Evolutionary conservation across 257 asterid genomes (phyloP), one percentile per base, ranked within the genome.

Genomic region (Fraxinus excelsior): DNA sequence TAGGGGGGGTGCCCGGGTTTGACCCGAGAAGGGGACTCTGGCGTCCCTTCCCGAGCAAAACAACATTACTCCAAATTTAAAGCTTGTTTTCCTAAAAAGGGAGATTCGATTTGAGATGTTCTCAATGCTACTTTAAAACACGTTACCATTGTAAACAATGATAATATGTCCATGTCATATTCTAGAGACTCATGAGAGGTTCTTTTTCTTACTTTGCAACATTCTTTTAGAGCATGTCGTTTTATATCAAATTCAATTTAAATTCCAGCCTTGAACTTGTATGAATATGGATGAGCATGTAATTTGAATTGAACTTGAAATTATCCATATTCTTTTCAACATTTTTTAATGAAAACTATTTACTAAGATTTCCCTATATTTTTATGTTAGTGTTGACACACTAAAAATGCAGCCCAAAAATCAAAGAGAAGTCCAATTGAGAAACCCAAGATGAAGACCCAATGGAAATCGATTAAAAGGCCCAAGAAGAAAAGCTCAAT

Each of bases 131-230:
- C 76, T 44, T 72, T 93, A 71, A 85, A 88, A 26, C 94, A 90
- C 83, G 91, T 93, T 62, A 82, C 83, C 74, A 89, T 93, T 2
- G 96, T 87, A 84, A 93, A 86, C 85, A 91, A 90, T 80, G 97
- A 93, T 7, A 85, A 90, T 77, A 80, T 82, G 82, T 76, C 91
- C 0, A 93, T 93, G 34, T 90, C 97, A 10, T 86, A 79, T 46
- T 91, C 90, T 85, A 80, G 98, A 81, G 98, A 93, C 76, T 85
- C 97, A 29, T 96, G 91, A 78, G 97, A 93, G 97, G 97, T 93
- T 81, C n/a, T 37, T 5, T 40, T 73, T 67, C 11, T 32, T 35
- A 25, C 7, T 8, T 37, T 28, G 2, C 56, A 0, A 38, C 25
- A 51, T 40, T 58, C 67, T 56, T 7, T n/a, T 64, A 38, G 42